A percentile compares a stretch with the other conserved stretches of the same genome.
phyloP scores from a whole-genome alignment of 169 alveolate species.

The Plasmodium knowlesi region DNA sequence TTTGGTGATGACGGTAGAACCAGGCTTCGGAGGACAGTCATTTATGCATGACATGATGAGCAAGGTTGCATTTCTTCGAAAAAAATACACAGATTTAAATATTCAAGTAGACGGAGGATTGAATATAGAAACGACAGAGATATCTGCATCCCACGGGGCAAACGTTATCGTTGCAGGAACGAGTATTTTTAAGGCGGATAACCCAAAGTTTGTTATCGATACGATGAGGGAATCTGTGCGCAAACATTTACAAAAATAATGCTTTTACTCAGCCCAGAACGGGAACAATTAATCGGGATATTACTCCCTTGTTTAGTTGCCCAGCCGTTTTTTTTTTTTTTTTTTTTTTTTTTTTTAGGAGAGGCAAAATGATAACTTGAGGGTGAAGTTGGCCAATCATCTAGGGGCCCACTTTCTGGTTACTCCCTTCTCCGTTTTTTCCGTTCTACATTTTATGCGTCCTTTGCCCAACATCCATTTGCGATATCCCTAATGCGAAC shows the following conservation, averaged over 20 bases:
- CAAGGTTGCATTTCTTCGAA: constrained; percentile 84
- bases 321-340: not conserved
- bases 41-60: constrained; percentile 89
- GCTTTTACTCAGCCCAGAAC: not conserved
- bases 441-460: not conserved
- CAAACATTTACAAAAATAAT: constrained; percentile 43
- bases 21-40: constrained; percentile 94
- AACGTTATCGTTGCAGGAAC: constrained; percentile 91
- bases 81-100: constrained; percentile 77
- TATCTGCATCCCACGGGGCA: constrained; percentile 90
- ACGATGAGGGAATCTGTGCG: constrained; percentile 74
- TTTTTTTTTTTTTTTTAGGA: no score
- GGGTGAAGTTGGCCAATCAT: not conserved
- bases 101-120: constrained; percentile 93
- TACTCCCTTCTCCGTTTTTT: not conserved
- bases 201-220: constrained; percentile 76
- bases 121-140: constrained; percentile 81
- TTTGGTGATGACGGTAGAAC: constrained; percentile 93
- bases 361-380: not conserved
- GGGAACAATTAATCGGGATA: not conserved
- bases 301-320: not conserved
- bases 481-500: not conserved
- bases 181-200: constrained; percentile 79
- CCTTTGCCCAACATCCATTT: not conserved
- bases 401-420: not conserved